Evolutionary conservation across 1,284 basidiomycete species (phyloP).

Genomic region (Apiotrichum gracile): DNA sequence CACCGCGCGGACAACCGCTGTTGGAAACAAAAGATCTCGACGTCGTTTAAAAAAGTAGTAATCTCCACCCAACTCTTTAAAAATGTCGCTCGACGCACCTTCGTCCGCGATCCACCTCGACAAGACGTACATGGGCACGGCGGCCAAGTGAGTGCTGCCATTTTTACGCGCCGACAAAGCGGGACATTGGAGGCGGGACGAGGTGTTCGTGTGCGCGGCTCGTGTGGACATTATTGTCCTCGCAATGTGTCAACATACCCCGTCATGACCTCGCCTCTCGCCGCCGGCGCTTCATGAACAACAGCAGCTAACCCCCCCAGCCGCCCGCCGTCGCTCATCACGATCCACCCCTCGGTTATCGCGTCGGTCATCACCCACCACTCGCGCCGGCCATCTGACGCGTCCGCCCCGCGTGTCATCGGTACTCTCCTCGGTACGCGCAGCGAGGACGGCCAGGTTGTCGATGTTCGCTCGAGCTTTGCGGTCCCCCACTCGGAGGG

Average conservation of each 20-base stretch:
- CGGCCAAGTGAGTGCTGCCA: constrained; percentile 27
- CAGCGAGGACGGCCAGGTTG: constrained; percentile 59
- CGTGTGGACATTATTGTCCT: not conserved
- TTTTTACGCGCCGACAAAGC: not conserved
- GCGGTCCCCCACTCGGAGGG: constrained; percentile 89
- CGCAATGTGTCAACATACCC: not conserved
- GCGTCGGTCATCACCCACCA: constrained; percentile 97
- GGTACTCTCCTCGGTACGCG: constrained; percentile 89
- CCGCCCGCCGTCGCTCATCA: constrained; percentile 67
- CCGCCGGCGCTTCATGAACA: too few species aligned
- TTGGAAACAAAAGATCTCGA: not conserved
- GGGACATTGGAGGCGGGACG: not conserved
- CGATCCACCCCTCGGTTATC: constrained; percentile 84
- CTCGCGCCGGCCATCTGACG: constrained; percentile 70
- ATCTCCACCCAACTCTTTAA: constrained; percentile 9
- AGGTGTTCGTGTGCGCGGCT: not conserved
- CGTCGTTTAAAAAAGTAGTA: not conserved
- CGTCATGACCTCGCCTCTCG: too few species aligned
- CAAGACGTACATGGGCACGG: constrained; percentile 37
- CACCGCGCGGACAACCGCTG: not conserved
- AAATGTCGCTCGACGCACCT: constrained; percentile 44
- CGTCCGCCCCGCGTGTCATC: constrained; percentile 63
- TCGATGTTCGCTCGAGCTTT: constrained; percentile 72
- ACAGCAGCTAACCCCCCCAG: constrained; percentile 22
- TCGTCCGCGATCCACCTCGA: constrained; percentile 45